Evolutionary conservation across 192 early-diverging fungal genomes (phyloP), one percentile per base, ranked within the genome.

Genomic region (Podila epigama): DNA sequence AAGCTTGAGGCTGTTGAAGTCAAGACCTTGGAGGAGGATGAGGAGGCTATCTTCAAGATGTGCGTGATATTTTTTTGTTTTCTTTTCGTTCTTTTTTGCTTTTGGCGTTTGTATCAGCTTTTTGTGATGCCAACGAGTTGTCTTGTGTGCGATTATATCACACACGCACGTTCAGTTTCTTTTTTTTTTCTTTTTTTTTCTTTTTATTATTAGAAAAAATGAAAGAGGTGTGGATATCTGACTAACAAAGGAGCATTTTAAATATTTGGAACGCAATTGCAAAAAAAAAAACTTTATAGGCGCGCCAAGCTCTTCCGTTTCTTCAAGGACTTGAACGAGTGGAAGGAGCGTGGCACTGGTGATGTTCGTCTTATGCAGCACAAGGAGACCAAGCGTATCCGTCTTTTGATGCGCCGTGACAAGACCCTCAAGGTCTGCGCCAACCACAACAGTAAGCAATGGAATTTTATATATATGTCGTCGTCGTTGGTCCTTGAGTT

Each of bases 311-410:
- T 99, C 57, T 99, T 96, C 93, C 93, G 97, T 68, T 99, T 96
- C 82, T 94, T 97, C 79, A 92, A 95, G 68, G 85, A 85, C 34
- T 80, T 61, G 68, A 95, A 92, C 55, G 97, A 99, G 83, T 99
- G 97, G 97, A 99, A 99, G 87, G 97, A 99, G 87, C 94, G 97
- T 65, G 97, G 97, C 32, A 98, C 96, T 28, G 97, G 97, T 62
- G 97, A 99, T 72, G 92, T 98, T 36, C 96, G 96, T 84, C 88
- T 99, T 51, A 82, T 99, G 70, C 88, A 93, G 84, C 97, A 99
- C 89, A 95, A 96, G 87, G 84, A 88, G 54, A 85, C 88, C 67
- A 86, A 86, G 60, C 96, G 95, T 84, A 84, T 98, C 79, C 96
- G 97, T 70, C 75, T 99, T n/a, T 85, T 99, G 71, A 99, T 99